Base-by-base conservation (phyloP, 169 alveolate species). In the Plasmodium billcollinsi region DNA sequence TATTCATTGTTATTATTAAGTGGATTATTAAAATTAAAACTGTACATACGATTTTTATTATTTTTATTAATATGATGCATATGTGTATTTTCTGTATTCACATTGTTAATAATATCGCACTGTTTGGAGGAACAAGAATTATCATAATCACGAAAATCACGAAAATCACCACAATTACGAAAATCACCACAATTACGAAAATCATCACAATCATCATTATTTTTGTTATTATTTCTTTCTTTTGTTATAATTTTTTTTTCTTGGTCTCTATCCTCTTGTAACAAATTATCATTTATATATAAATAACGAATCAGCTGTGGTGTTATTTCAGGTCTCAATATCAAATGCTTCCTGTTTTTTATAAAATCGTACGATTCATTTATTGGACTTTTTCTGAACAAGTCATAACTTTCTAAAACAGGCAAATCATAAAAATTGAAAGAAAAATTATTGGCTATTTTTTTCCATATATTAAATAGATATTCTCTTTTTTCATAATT, bases 311-410 rank as follows among this genome's bases (percentile, higher is more conserved):
- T 63, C 43, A 83, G 20, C 43, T 83, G 91, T 45, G 91, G 91
- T 24, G 91, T 83, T 1, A 83, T 83, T 69, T 83, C 91, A 14
- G 91, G 91, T 1, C 91, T 62, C 50, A 83, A 20, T 69, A 70
- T 83, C 18, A 83, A 45, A 58, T 83, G 91, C 12, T 85, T 70
- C 6, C 43, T 70, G 69, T 83, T 83, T 49, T 83, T 83, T 6
- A 83, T 62, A 45, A 83, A 83, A 72, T 83, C 91, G 24, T 83
- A 83, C 0, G 83, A 43, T 50, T 83, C 91, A 71, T 83, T 83
- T 29, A 83, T 83, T 33, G 52, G 69, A 43, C 67, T 83, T 29
- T 15, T 83, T 73, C 49, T 21, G 59, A 83, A 83, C 21, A 83
- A 33, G 24, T 14, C 7, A 72, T 58, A 83, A 70, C 59, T 59